Percentiles rank a stretch among this genome's conserved stretches.
Evolutionary conservation across 177 flowering plant species (phyloP).

Genomic region (Vitis hybrid): DNA sequence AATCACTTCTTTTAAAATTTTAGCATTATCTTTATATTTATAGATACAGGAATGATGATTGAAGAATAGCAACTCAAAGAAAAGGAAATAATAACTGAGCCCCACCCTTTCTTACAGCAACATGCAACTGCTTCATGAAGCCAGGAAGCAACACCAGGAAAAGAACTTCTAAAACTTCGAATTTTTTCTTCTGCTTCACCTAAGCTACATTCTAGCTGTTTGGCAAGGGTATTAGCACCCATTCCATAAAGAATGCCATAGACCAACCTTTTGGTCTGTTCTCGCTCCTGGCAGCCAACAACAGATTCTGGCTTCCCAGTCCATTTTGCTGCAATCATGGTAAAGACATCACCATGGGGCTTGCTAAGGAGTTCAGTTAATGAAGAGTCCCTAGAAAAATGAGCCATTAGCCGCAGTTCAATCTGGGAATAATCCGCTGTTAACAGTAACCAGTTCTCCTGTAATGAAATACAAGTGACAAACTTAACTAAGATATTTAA

Average conservation of each 20-base stretch:
- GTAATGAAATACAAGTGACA: conserved; percentile 16
- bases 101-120: conserved; percentile 86
- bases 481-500: background rate
- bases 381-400: conserved; percentile 78
- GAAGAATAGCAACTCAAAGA: background rate
- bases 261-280: conserved; percentile 83
- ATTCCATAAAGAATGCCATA: conserved; percentile 98
- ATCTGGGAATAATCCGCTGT: conserved; percentile 98
- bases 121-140: conserved; percentile 67
- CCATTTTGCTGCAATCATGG: conserved; percentile 92
- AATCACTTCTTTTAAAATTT: background rate
- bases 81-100: background rate
- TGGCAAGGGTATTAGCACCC: conserved; percentile 86
- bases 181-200: conserved; percentile 85
- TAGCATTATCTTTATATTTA: background rate
- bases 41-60: background rate
- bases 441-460: conserved; percentile 88
- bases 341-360: conserved; percentile 83
- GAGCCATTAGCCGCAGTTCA: conserved; percentile 96
- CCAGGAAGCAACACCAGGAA: conserved; percentile 94
- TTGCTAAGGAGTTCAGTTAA: conserved; percentile 71
- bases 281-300: conserved; percentile 65
- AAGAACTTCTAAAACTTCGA: conserved; percentile 74
- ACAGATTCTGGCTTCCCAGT: conserved; percentile 56
- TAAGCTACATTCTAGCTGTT: conserved; percentile 74